Conservation (phyloP, 2,329 filamentous ascomycete species). For the Monascus ruber region DNA sequence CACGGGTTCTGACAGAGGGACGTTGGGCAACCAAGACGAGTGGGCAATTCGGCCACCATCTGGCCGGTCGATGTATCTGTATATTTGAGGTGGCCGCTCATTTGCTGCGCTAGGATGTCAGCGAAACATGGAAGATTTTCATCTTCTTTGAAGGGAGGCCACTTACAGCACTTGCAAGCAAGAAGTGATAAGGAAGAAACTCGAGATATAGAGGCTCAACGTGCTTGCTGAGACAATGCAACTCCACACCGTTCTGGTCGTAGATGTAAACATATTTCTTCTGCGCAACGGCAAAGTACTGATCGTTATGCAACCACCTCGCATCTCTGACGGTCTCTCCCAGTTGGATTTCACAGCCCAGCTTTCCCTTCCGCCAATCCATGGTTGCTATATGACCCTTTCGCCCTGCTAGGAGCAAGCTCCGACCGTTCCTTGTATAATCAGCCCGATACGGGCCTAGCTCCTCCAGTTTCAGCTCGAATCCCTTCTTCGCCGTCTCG, state of each 20-base stretch:
- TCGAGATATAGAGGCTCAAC: slow-evolving; percentile 88
- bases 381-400: slow-evolving; percentile 95
- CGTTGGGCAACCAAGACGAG: slow-evolving; percentile 71
- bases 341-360: slow-evolving; percentile 84
- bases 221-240: slow-evolving; percentile 84
- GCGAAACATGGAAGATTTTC: background rate
- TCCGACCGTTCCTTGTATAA: slow-evolving; percentile 79
- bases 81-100: slow-evolving; percentile 74
- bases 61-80: slow-evolving; percentile 92
- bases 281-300: slow-evolving; percentile 86
- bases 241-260: slow-evolving; percentile 76
- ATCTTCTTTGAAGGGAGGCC: background rate
- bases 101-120: slow-evolving; percentile 45
- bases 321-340: slow-evolving; percentile 83
- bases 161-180: slow-evolving; percentile 72
- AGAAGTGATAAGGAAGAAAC: slow-evolving; percentile 91
- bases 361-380: slow-evolving; percentile 87
- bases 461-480: slow-evolving; percentile 72
- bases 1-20: slow-evolving; percentile 79
- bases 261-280: slow-evolving; percentile 98
- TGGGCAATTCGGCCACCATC: slow-evolving; percentile 73
- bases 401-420: slow-evolving; percentile 72
- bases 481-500: slow-evolving; percentile 82
- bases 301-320: slow-evolving; percentile 88
- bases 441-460: slow-evolving; percentile 81